Percentiles rank a stretch among this genome's conserved stretches.
phyloP scores from a whole-genome alignment of 164 flowering plant genomes.

The Vitis labrusca region DNA sequence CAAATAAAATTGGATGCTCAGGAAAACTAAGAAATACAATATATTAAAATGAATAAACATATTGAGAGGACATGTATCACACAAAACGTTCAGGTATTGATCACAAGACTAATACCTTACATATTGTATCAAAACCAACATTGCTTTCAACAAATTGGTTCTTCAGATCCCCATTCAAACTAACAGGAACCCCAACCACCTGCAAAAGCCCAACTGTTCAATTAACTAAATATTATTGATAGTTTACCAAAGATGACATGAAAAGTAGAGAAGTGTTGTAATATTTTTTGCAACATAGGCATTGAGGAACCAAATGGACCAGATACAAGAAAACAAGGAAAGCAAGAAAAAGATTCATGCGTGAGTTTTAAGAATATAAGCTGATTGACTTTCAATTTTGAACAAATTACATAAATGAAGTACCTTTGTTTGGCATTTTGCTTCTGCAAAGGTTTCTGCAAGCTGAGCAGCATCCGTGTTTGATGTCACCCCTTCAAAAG shows the following conservation, averaged over 20 bases:
- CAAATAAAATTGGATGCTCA: not conserved
- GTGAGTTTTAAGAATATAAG: too few relatives aligned
- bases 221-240: not conserved
- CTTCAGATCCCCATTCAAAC: conserved; percentile 92
- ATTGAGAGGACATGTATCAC: not conserved
- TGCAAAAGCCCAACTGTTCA: conserved; percentile 25
- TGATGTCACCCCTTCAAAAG: conserved; percentile 84
- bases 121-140: conserved; percentile 98
- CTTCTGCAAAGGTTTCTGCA: conserved; percentile 95
- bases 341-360: too few relatives aligned
- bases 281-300: too few relatives aligned
- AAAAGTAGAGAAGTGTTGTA: not conserved
- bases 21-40: not conserved
- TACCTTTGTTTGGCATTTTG: conserved; percentile 91
- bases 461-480: conserved; percentile 99
- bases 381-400: too few relatives aligned
- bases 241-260: not conserved
- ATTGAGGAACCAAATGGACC: too few relatives aligned
- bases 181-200: conserved; percentile 99
- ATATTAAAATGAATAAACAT: too few relatives aligned
- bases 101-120: conserved; percentile 59
- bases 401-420: not conserved
- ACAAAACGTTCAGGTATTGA: not conserved
- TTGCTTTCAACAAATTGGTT: conserved; percentile 96
- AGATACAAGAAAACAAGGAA: too few relatives aligned